Percentiles rank a stretch among this genome's conserved stretches.
phyloP scores from a whole-genome alignment of 345 rosid species.

The Eucalyptus leucophloia region DNA sequence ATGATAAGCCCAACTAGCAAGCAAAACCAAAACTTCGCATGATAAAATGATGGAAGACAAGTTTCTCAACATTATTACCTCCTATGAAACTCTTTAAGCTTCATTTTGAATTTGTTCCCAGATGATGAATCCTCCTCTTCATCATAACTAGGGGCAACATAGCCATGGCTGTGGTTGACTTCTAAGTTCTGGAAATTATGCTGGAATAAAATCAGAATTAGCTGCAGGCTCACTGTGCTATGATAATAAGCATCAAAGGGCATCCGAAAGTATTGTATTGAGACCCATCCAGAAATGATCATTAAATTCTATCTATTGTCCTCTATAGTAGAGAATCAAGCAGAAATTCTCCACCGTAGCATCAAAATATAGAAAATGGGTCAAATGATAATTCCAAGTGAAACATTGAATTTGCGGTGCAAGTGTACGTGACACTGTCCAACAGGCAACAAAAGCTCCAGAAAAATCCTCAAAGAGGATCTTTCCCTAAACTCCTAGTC shows the following conservation, averaged over 20 bases:
- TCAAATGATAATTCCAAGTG: neutral
- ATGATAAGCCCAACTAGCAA: neutral
- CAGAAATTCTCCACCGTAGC: neutral
- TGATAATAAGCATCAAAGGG: neutral
- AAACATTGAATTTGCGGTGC: neutral
- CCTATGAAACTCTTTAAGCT: slow-evolving; percentile 67
- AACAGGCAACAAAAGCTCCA: neutral
- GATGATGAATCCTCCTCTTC: slow-evolving; percentile 26
- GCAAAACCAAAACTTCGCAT: neutral
- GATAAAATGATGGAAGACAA: neutral
- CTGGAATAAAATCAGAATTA: neutral
- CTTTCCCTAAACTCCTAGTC: neutral
- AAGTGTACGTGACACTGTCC: neutral
- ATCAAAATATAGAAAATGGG: neutral
- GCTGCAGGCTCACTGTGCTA: neutral
- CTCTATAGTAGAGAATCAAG: neutral
- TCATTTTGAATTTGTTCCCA: slow-evolving; percentile 73
- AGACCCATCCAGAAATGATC: neutral
- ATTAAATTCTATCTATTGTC: neutral
- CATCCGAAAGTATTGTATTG: neutral
- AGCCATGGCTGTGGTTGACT: slow-evolving; percentile 37
- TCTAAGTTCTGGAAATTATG: slow-evolving; percentile 43
- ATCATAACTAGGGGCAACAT: slow-evolving; percentile 44
- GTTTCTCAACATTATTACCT: slow-evolving; percentile 28
- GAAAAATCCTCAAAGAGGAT: neutral